phyloP scores from a whole-genome alignment of 1,284 basidiomycete genomes.

The Retiboletus flavoniger region DNA sequence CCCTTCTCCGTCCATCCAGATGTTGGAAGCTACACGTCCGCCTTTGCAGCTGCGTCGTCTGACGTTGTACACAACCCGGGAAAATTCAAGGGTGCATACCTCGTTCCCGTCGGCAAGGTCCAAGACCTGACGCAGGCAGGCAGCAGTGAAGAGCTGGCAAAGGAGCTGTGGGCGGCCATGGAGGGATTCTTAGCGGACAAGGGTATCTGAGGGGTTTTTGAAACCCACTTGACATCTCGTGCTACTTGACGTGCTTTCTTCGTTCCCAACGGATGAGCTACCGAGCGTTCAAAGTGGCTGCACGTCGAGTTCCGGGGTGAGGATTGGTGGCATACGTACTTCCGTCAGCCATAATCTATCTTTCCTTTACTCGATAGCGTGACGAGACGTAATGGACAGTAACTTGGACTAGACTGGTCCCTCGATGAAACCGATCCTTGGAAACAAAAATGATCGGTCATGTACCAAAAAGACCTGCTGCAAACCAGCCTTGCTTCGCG shows the following conservation, averaged over 20 bases:
- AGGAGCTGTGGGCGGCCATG: conserved; percentile 45
- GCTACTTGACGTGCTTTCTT: background rate
- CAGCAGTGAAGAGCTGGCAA: conserved; percentile 36
- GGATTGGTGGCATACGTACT: background rate
- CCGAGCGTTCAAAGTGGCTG: background rate
- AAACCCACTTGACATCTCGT: background rate
- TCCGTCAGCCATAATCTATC: background rate
- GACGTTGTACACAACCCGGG: conserved; percentile 36
- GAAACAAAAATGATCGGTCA: too few species aligned
- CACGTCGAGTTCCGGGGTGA: background rate
- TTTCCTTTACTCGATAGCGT: too few species aligned
- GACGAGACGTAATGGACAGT: too few species aligned
- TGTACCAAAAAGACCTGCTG: too few species aligned
- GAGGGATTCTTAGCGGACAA: conserved; percentile 32
- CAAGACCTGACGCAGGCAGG: conserved; percentile 27
- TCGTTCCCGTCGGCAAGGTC: conserved; percentile 40
- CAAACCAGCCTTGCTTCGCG: too few species aligned
- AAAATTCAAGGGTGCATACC: conserved; percentile 47
- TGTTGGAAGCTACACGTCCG: conserved; percentile 43
- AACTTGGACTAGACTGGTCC: too few species aligned
- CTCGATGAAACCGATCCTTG: too few species aligned
- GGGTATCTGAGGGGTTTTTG: conserved; percentile 13
- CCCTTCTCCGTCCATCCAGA: conserved; percentile 39
- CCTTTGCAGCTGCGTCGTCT: conserved; percentile 48
- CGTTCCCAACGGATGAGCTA: background rate